A percentile compares a stretch with the other conserved stretches of the same genome.
These are phyloP conservation scores for Sisymbrium altissimum DNA, from an alignment of 345 rosid species.

Conservation along the genomic window DNA sequence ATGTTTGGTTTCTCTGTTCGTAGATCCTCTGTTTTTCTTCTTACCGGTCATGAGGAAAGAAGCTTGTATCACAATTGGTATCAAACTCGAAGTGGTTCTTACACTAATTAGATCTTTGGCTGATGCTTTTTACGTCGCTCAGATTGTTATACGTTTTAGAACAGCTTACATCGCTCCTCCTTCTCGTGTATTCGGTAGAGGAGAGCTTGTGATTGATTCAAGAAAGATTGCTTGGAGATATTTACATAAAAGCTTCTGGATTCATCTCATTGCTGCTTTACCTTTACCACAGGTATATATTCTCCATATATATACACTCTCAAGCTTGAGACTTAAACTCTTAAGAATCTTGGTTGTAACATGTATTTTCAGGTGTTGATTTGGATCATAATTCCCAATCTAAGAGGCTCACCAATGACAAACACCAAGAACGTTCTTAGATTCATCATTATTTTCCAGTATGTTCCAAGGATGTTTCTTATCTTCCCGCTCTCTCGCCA, in stretches of 20 bases:
- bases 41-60: slow-evolving; percentile 50
- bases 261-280: slow-evolving; percentile 68
- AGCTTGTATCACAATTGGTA: slow-evolving; percentile 58
- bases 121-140: slow-evolving; percentile 67
- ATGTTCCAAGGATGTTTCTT: slow-evolving; percentile 65
- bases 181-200: slow-evolving; percentile 90
- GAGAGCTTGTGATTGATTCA: slow-evolving; percentile 76
- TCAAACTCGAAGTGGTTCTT: slow-evolving; percentile 56
- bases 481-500: slow-evolving; percentile 75
- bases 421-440: slow-evolving; percentile 85
- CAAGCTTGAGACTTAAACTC: not conserved
- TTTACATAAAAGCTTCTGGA: slow-evolving; percentile 56
- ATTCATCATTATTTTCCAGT: slow-evolving; percentile 80
- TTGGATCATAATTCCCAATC: slow-evolving; percentile 73
- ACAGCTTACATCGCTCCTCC: slow-evolving; percentile 85
- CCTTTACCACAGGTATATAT: slow-evolving; percentile 84
- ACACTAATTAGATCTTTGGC: slow-evolving; percentile 62
- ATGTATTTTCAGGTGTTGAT: slow-evolving; percentile 57
- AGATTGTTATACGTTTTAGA: slow-evolving; percentile 63
- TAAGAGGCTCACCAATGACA: slow-evolving; percentile 67
- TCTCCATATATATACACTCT: not conserved
- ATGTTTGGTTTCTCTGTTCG: slow-evolving; percentile 69
- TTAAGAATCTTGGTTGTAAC: not conserved
- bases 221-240: slow-evolving; percentile 59
- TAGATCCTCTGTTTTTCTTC: slow-evolving; percentile 80